These are phyloP conservation scores for Pelagophyceae sp. DNA, from an alignment of 352 stramenopile species.

Conservation along the genomic window DNA sequence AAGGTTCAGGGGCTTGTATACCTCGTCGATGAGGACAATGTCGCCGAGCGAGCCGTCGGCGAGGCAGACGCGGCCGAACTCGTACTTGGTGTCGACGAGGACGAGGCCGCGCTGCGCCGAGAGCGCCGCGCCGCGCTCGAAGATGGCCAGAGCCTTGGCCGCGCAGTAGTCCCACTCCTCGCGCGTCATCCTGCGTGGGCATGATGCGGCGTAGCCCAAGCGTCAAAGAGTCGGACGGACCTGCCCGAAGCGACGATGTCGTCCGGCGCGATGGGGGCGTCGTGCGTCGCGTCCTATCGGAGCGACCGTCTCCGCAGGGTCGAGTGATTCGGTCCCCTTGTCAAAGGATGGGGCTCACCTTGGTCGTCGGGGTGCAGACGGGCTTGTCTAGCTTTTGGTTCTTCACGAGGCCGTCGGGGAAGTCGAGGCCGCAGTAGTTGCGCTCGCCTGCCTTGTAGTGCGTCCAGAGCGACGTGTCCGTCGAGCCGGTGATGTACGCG, in stretches of 20 bases:
- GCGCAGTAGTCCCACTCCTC: conserved; percentile 90
- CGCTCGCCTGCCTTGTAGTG: conserved; percentile 91
- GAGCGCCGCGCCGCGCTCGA: conserved; percentile 74
- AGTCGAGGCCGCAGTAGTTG: conserved; percentile 89
- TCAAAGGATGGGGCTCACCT: too few species aligned
- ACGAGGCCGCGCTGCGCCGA: conserved; percentile 83
- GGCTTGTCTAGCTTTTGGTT: conserved; percentile 89
- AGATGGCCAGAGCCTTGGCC: conserved; percentile 26
- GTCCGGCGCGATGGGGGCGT: conserved; percentile 88
- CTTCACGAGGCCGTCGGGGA: conserved; percentile 86
- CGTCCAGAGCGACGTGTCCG: conserved; percentile 96
- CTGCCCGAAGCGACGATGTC: conserved; percentile 81
- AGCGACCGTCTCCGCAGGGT: too few species aligned
- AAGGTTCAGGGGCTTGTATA: too few species aligned
- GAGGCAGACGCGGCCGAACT: conserved; percentile 58
- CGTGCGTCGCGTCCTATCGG: conserved; percentile 90
- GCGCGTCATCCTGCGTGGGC: conserved; percentile 93
- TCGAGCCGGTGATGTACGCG: conserved; percentile 91
- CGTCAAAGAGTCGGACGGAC: too few species aligned
- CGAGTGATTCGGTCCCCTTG: too few species aligned
- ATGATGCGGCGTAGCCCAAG: too few species aligned
- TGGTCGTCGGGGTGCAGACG: conserved; percentile 96
- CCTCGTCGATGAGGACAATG: conserved; percentile 95
- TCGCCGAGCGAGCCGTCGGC: conserved; percentile 62
- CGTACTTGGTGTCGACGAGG: conserved; percentile 97